Conservation (phyloP, 495 filamentous ascomycete species). For the Penicillium argentinense region DNA sequence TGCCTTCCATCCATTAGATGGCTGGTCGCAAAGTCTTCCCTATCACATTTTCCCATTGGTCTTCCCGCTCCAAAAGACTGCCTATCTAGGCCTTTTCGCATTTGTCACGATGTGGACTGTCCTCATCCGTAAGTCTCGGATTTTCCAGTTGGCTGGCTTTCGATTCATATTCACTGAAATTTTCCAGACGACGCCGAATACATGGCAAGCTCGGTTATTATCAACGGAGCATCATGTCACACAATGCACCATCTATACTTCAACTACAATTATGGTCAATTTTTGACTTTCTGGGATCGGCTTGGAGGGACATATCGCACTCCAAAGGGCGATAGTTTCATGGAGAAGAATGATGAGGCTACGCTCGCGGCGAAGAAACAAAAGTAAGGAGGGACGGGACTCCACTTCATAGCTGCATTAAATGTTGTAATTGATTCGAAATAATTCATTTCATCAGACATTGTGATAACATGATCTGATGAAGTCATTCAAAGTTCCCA, state of each 20-base stretch:
- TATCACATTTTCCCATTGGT: slow-evolving; percentile 91
- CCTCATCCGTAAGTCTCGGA: slow-evolving; percentile 70
- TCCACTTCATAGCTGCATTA: too few relatives aligned
- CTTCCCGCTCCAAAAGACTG: slow-evolving; percentile 88
- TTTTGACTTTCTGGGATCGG: slow-evolving; percentile 90
- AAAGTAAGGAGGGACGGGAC: background rate
- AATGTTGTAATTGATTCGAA: too few relatives aligned
- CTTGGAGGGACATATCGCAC: slow-evolving; percentile 80
- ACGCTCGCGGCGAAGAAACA: slow-evolving; percentile 4
- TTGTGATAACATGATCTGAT: slow-evolving; percentile 30
- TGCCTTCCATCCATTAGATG: slow-evolving; percentile 93
- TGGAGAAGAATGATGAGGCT: slow-evolving; percentile 4
- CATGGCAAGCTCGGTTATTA: slow-evolving; percentile 70
- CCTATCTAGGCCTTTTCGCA: slow-evolving; percentile 77
- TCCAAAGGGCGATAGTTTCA: slow-evolving; percentile 45
- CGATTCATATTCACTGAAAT: background rate
- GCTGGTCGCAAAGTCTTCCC: slow-evolving; percentile 84
- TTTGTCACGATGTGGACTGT: slow-evolving; percentile 97
- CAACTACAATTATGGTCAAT: slow-evolving; percentile 98
- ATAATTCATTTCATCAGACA: slow-evolving; percentile 4
- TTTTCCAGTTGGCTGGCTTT: background rate
- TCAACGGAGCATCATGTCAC: slow-evolving; percentile 95
- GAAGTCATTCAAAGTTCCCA: slow-evolving; percentile 40
- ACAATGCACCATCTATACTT: slow-evolving; percentile 94
- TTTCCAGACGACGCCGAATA: slow-evolving; percentile 81